These are phyloP conservation scores for Paecilomyces variotii DNA, from an alignment of 2,329 filamentous ascomycete genomes.

Conservation along the genomic window DNA sequence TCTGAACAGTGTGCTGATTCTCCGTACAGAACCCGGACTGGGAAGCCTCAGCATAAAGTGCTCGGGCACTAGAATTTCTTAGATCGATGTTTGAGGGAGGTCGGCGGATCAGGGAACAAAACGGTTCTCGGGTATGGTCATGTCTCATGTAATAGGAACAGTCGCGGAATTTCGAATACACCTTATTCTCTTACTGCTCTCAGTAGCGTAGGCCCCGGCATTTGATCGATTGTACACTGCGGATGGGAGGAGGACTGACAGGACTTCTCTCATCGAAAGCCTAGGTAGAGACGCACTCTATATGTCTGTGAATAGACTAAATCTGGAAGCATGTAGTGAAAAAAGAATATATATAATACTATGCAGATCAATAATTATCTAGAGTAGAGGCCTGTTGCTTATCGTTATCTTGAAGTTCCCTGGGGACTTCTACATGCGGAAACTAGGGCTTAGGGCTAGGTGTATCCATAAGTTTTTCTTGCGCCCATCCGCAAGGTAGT, in stretches of 20 bases:
- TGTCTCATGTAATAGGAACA: conserved; percentile 29
- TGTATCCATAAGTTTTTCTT: conserved; percentile 21
- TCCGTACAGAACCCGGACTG: conserved; percentile 38
- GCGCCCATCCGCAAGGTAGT: conserved; percentile 11
- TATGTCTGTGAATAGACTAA: not conserved
- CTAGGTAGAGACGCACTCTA: not conserved
- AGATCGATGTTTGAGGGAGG: conserved; percentile 10
- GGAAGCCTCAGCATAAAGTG: conserved; percentile 29
- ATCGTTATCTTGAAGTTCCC: not conserved
- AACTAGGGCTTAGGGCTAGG: conserved; percentile 34
- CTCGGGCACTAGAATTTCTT: conserved; percentile 5
- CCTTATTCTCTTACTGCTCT: conserved; percentile 11
- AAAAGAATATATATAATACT: not conserved
- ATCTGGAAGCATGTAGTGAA: not conserved
- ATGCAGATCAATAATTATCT: not conserved
- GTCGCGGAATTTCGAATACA: conserved; percentile 24
- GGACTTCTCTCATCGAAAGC: not conserved
- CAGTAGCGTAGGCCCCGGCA: conserved; percentile 2
- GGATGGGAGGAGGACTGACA: conserved; percentile 1
- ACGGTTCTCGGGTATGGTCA: conserved; percentile 18
- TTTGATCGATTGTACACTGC: conserved; percentile 4
- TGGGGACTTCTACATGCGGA: conserved; percentile 6
- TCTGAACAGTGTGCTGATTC: conserved; percentile 15
- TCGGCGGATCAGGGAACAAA: conserved; percentile 9
- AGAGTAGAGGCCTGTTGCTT: not conserved